Evolutionary conservation across 305 asterid species (phyloP), one percentile per base, ranked within the genome.

Genomic region (Petunia hybrid): DNA sequence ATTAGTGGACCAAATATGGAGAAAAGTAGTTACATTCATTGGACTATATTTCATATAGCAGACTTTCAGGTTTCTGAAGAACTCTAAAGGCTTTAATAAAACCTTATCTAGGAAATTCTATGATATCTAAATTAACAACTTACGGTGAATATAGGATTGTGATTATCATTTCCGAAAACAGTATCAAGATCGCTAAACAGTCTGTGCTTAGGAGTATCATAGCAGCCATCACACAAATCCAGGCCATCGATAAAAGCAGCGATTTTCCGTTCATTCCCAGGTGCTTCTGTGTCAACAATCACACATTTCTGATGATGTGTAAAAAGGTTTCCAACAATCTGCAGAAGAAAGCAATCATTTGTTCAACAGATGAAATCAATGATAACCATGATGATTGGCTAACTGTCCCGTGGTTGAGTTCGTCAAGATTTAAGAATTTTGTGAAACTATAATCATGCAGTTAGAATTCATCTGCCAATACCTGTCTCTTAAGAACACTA

Each of bases 281-380:
- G 22, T n/a, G 81, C 81, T 63, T 43, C 56, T 1, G 75, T 78
- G 75, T 78, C 81, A 62, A 78, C 43, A 43, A 78, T 40, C 51
- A 78, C 81, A 64, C 81, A 78, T 46, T 78, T 78, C 75, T 78
- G 81, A 64, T 78, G 81, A 63, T 78, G 81, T 2, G 81, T 78
- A 64, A 61, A 78, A 42, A 78, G 81, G 59, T 66, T 78, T 64
- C 81, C 81, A 8, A 78, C 81, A 78, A 78, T 71, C 81, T 78
- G 81, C 43, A n/a, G n/a, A 36, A 75, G 40, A 38, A 13, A 16
- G 76, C 8, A 3, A 3, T 42, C 22, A 8, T 22, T 16, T 31
- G 22, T 51, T 9, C 9, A 53, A 74, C 8, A 22, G 9, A 12
- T 4, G 6, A 74, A 74, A 74, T 35, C 38, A 63, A 8, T 3